A percentile compares a stretch with the other conserved stretches of the same genome.
Conservation (phyloP, 345 rosid genomes). For the Sapria himalayana region DNA sequence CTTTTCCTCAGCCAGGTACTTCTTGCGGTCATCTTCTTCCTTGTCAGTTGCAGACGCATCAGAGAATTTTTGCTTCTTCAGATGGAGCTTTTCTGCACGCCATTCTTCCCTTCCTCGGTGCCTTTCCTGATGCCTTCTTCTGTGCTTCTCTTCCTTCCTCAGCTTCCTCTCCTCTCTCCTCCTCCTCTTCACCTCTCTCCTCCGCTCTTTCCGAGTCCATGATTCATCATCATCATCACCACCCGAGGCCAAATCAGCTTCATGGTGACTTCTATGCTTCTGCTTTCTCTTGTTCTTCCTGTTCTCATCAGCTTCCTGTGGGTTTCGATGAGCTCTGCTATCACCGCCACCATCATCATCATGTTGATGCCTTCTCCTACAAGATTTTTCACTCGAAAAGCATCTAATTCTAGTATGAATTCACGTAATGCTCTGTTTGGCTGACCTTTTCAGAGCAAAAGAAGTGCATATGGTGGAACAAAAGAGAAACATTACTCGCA, state of each 20-base stretch:
- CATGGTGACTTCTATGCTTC: conserved; percentile 38
- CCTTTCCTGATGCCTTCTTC: conserved; percentile 51
- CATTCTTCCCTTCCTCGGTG: conserved; percentile 59
- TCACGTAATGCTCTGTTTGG: too few species aligned
- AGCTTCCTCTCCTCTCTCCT: conserved; percentile 69
- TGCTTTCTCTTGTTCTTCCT: conserved; percentile 26
- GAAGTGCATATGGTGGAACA: too few species aligned
- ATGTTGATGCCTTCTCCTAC: too few species aligned
- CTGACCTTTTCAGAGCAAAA: too few species aligned
- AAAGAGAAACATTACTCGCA: too few species aligned
- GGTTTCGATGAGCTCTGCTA: too few species aligned
- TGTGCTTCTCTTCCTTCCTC: conserved; percentile 70
- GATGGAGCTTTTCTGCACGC: conserved; percentile 41
- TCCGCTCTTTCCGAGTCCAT: conserved; percentile 46
- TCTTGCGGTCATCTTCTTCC: conserved; percentile 31
- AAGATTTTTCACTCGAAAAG: too few species aligned
- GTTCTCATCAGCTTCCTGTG: conserved; percentile 27
- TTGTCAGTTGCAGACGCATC: conserved; percentile 26
- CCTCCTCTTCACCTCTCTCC: conserved; percentile 76
- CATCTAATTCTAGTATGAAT: too few species aligned
- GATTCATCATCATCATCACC: conserved; percentile 38
- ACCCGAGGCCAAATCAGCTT: conserved; percentile 36
- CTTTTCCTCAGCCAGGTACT: too few species aligned
- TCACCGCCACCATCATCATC: too few species aligned
- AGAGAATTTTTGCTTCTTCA: conserved; percentile 23